A percentile compares a stretch with the other conserved stretches of the same genome.
phyloP scores from a whole-genome alignment of 805 yeast species.

The Millerago galiae region DNA sequence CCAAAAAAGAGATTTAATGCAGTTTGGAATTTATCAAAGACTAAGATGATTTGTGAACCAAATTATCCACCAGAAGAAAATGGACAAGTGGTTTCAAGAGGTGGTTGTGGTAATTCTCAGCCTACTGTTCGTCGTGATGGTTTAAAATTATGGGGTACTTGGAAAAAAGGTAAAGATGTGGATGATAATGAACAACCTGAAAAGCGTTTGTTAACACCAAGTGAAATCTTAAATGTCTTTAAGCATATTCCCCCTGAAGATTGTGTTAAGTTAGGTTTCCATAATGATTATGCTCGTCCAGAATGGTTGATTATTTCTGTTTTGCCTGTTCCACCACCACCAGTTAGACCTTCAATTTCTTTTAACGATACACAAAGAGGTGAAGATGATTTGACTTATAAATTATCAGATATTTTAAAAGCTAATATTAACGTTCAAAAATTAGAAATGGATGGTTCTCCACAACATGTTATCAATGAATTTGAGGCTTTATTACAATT shows the following conservation, averaged over 20 bases:
- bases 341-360: constrained; percentile 97
- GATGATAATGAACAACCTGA: constrained; percentile 90
- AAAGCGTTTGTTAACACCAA: constrained; percentile 78
- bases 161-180: constrained; percentile 78
- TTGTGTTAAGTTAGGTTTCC: constrained; percentile 76
- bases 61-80: constrained; percentile 66
- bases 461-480: constrained; percentile 95
- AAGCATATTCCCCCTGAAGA: constrained; percentile 87
- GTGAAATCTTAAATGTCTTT: constrained; percentile 86
- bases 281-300: constrained; percentile 95
- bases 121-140: constrained; percentile 97
- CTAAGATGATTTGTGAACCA: constrained; percentile 94
- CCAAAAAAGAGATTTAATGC: constrained; percentile 96
- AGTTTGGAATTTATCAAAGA: constrained; percentile 87
- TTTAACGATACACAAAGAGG: constrained; percentile 98
- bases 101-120: constrained; percentile 97
- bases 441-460: constrained; percentile 97
- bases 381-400: constrained; percentile 97
- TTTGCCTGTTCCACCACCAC: constrained; percentile 99
- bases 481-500: constrained; percentile 92
- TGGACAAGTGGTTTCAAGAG: constrained; percentile 56
- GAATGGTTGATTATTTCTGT: constrained; percentile 98
- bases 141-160: constrained; percentile 92
- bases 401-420: constrained; percentile 91
- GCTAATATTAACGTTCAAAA: constrained; percentile 97